A percentile compares a stretch with the other conserved stretches of the same genome.
Conservation (phyloP, 2,329 filamentous ascomycete genomes). For the Coniochaeta ligniaria region DNA sequence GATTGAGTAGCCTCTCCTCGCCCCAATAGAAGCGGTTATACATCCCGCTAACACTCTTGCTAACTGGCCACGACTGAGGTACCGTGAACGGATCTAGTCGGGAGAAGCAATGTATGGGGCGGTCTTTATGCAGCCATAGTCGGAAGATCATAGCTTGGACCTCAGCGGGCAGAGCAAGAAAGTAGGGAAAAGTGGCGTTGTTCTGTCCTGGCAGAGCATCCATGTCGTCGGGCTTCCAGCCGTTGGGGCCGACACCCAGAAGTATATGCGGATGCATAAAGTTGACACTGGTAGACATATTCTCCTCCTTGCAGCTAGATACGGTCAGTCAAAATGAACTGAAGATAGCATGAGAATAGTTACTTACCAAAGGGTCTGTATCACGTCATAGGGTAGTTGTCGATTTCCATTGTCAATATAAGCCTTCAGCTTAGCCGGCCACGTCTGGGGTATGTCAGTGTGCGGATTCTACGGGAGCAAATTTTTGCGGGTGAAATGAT, state of each 20-base stretch:
- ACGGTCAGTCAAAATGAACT: not conserved
- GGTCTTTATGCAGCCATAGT: conserved; percentile 25
- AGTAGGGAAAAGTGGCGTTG: not conserved
- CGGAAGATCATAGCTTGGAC: conserved; percentile 28
- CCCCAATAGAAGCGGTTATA: conserved; percentile 32
- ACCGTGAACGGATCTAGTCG: conserved; percentile 29
- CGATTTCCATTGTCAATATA: not conserved
- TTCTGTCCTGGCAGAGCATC: not conserved
- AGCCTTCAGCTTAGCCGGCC: not conserved
- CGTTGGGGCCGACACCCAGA: not conserved
- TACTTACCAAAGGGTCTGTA: not conserved
- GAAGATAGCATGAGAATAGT: not conserved
- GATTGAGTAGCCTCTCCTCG: conserved; percentile 15
- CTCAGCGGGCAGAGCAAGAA: conserved; percentile 20
- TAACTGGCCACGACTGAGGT: conserved; percentile 10
- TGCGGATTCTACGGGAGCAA: not conserved
- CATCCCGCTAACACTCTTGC: conserved; percentile 13
- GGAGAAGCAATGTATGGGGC: conserved; percentile 32
- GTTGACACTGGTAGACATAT: conserved; percentile 14
- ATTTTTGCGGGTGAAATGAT: too few species aligned
- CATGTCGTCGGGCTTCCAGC: not conserved
- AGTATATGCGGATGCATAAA: conserved; percentile 21
- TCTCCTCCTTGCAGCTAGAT: conserved; percentile 24
- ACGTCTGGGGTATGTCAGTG: not conserved
- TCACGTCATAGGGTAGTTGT: not conserved